Percentiles rank a stretch among this genome's conserved stretches.
Evolutionary conservation across 2,329 filamentous ascomycete species (phyloP).

Genomic region (Mycosphaerelloides madeirae): DNA sequence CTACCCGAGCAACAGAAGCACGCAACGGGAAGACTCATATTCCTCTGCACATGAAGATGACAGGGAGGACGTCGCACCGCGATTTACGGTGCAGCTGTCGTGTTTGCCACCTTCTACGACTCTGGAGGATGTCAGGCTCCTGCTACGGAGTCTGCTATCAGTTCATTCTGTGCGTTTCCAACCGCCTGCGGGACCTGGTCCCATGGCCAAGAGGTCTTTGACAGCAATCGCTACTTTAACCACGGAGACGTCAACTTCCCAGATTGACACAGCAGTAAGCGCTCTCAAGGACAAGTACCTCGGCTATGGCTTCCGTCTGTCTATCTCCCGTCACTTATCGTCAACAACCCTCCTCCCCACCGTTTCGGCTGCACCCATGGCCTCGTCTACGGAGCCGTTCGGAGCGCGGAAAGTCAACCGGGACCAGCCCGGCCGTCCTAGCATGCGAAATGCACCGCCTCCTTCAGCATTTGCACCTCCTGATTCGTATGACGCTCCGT

Average conservation of each 20-base stretch:
- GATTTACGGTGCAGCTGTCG: constrained; percentile 52
- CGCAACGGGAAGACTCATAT: constrained; percentile 27
- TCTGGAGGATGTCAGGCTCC: constrained; percentile 57
- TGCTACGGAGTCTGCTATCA: constrained; percentile 23
- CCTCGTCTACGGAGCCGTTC: constrained; percentile 24
- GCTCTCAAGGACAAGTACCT: constrained; percentile 77
- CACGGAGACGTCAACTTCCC: constrained; percentile 72
- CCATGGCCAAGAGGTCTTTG: constrained; percentile 57
- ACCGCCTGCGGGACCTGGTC: constrained; percentile 9
- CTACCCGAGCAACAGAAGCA: constrained; percentile 7
- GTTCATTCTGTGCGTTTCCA: constrained; percentile 26
- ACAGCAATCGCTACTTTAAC: constrained; percentile 77
- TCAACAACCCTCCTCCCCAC: constrained; percentile 42
- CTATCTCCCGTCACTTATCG: constrained; percentile 75
- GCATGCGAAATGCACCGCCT: constrained; percentile 42
- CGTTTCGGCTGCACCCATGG: constrained; percentile 5
- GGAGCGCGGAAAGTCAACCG: constrained; percentile 24
- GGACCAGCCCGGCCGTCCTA: constrained; percentile 32
- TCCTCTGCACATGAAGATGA: constrained; percentile 25
- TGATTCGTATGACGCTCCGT: constrained; percentile 56
- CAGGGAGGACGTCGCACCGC: constrained; percentile 41
- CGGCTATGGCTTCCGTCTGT: constrained; percentile 77
- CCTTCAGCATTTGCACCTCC: constrained; percentile 67
- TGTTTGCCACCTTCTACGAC: constrained; percentile 51
- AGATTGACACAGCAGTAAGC: constrained; percentile 77